Base-by-base conservation (phyloP, 2,329 filamentous ascomycete genomes). In the Colletotrichum zoysiae region DNA sequence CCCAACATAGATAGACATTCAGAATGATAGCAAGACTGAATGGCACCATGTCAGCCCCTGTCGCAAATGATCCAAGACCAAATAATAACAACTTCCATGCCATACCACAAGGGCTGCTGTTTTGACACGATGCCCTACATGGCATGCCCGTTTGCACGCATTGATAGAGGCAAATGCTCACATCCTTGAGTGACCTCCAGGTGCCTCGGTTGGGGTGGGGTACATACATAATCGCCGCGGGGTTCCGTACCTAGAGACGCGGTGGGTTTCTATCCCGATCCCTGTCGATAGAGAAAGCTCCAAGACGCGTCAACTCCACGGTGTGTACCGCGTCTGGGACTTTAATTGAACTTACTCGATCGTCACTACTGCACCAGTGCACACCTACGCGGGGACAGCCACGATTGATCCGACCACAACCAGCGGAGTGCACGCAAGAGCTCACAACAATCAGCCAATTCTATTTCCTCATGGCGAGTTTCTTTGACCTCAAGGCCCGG, bases 401-500 rank as follows among this genome's bases (percentile, higher is more conserved):
- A 42, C 55, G 48, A 48, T 33, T 57, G 42, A 48, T 35, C 20
- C 23, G 50, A 67, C 26, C 12, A 12, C 23, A 23, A n/a, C 46
- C 48, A 30, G 30, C 40, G 5, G 20, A 38, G 23, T 3, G 30
- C 46, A 44, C 40, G 2, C 11, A 46, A n/a, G 35, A 3, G 6
- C n/a, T 18, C 1, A 16, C 8, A 60, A 2, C 44, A 23, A 51
- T 12, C 23, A 44, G 59, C 35, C 18, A 30, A 26, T 3, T 46
- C 3, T 16, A 23, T 38, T 33, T 11, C 9, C 50, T 20, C 14
- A 97, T 98, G 93, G 90, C 94, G 61, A 95, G 90, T 80, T 99
- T 99, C 83, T 99, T 99, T 84, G 95, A 97, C 81, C 88, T 98
- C 78, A 97, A 97, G 83, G 95, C 95, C 65, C 91, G 95, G 46